Percentiles rank a stretch among this genome's conserved stretches.
These are phyloP conservation scores for Papilionanthe hybrid DNA, from an alignment of 116 monocot species.

Conservation along the genomic window DNA sequence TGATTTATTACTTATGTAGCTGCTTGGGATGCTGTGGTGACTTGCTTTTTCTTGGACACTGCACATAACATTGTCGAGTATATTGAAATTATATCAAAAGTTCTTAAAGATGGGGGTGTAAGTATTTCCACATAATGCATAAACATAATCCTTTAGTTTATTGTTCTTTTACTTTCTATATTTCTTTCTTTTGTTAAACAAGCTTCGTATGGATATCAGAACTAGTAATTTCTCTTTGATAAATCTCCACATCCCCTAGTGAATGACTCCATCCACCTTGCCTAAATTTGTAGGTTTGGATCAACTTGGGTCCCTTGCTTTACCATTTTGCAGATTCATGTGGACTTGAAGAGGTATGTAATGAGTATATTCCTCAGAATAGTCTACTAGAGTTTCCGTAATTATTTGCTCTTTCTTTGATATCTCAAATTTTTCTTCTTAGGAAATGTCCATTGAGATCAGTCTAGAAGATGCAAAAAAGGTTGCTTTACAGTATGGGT, in stretches of 20 bases:
- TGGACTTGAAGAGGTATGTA: conserved; percentile 65
- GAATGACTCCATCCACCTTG: neutral
- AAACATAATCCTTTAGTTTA: neutral
- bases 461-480: conserved; percentile 94
- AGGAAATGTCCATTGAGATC: conserved; percentile 95
- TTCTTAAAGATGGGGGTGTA: conserved; percentile 91
- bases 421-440: conserved; percentile 4
- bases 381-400: neutral
- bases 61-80: conserved; percentile 97
- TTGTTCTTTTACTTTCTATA: neutral
- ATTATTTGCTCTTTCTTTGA: conserved; percentile 2
- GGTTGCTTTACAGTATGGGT: conserved; percentile 67
- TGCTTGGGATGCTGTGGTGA: conserved; percentile 91
- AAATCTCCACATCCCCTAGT: neutral
- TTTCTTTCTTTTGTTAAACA: neutral
- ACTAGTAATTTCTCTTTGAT: neutral
- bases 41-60: conserved; percentile 94
- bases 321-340: conserved; percentile 98
- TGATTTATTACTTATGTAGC: conserved; percentile 34
- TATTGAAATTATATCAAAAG: conserved; percentile 86
- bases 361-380: neutral
- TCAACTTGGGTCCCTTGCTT: conserved; percentile 86
- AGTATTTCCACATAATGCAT: conserved; percentile 14
- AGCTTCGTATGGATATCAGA: neutral
- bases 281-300: conserved; percentile 66